Percentiles rank a stretch among this genome's conserved stretches.
Evolutionary conservation across 306 rosid genomes (phyloP).

Genomic region (Sechiopsis laciniata): DNA sequence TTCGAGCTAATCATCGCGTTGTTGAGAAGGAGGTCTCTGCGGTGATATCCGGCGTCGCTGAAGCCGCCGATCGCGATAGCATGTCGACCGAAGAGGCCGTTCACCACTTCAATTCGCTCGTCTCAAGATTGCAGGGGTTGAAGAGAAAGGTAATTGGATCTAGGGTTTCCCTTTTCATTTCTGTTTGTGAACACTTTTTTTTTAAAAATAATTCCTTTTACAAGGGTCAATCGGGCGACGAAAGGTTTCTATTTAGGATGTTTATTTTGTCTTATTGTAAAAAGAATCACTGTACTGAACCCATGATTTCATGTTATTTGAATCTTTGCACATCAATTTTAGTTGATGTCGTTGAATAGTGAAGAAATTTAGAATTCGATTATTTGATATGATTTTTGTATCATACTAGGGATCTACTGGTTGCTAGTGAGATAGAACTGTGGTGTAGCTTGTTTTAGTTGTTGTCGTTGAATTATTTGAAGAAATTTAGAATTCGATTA

Average conservation of each 20-base stretch:
- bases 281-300: neutral
- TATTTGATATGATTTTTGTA: slow-evolving; percentile 1
- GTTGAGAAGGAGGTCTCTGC: slow-evolving; percentile 76
- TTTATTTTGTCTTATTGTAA: neutral
- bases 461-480: too few relatives aligned
- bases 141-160: slow-evolving; percentile 65
- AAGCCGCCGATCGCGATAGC: slow-evolving; percentile 42
- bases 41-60: slow-evolving; percentile 56
- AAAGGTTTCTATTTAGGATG: neutral
- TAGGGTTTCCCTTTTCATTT: slow-evolving; percentile 17
- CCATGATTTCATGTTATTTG: neutral
- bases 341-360: too few relatives aligned
- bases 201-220: neutral
- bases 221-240: neutral
- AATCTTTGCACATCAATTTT: neutral
- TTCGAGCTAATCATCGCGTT: slow-evolving; percentile 81
- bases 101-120: slow-evolving; percentile 69
- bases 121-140: slow-evolving; percentile 73
- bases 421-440: neutral
- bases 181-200: neutral
- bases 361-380: neutral
- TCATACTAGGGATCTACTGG: neutral
- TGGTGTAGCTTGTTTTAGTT: neutral
- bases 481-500: too few relatives aligned
- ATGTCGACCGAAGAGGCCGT: slow-evolving; percentile 59